These are phyloP conservation scores for Trichoderma erinaceum DNA, from an alignment of 495 filamentous ascomycete species.

Conservation along the genomic window DNA sequence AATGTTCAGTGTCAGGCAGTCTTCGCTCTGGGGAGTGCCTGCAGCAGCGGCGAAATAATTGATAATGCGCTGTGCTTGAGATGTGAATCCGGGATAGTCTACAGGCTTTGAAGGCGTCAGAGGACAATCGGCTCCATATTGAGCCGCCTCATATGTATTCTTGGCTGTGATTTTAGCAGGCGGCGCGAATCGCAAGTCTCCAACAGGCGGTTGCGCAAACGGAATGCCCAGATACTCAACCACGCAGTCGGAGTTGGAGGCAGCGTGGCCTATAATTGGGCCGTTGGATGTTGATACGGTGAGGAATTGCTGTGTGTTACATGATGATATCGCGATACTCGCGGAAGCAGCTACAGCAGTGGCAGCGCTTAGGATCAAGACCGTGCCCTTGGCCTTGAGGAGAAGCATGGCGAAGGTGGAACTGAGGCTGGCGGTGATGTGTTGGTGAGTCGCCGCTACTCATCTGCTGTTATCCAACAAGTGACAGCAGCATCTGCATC, in stretches of 20 bases:
- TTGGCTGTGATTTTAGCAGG: not conserved
- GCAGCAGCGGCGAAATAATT: constrained; percentile 21
- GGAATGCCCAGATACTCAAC: constrained; percentile 47
- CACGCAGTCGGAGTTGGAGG: constrained; percentile 31
- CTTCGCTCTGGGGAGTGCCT: constrained; percentile 33
- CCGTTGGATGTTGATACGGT: constrained; percentile 29
- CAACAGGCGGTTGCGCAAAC: constrained; percentile 41
- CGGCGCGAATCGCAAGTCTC: constrained; percentile 35
- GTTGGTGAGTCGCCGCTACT: not conserved
- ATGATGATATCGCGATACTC: not conserved
- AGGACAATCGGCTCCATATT: constrained; percentile 22
- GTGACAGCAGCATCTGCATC: not conserved
- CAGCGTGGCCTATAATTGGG: constrained; percentile 39
- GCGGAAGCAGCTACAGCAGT: not conserved
- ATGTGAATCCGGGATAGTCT: constrained; percentile 21
- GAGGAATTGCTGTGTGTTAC: not conserved
- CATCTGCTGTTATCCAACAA: not conserved
- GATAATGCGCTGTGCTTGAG: constrained; percentile 24
- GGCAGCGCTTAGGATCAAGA: not conserved
- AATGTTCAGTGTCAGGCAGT: constrained; percentile 53
- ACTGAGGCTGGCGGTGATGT: not conserved
- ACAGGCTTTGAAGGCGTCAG: constrained; percentile 20
- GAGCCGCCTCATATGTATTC: constrained; percentile 18
- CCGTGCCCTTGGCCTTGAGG: not conserved
- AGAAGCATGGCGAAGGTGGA: not conserved